A percentile compares a stretch with the other conserved stretches of the same genome.
Evolutionary conservation across 108 stramenopile genomes (phyloP).

Genomic region (Discostella pseudostelligera): DNA sequence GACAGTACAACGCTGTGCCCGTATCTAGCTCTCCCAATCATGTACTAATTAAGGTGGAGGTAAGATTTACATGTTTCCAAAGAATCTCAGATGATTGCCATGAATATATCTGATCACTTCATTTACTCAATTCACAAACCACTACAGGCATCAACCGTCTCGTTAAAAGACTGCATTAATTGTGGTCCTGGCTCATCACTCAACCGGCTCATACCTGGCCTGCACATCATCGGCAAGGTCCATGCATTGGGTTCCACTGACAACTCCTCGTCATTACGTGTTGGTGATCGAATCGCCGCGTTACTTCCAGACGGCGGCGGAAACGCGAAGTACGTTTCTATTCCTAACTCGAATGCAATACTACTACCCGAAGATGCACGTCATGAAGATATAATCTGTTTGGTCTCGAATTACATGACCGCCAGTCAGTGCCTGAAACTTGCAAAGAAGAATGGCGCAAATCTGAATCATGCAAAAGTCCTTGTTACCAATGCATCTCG

Average conservation of each 20-base stretch:
- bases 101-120: neutral
- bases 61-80: constrained; percentile 2
- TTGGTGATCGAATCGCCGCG: constrained; percentile 66
- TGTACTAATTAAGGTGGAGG: constrained; percentile 56
- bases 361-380: constrained; percentile 51
- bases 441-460: constrained; percentile 26
- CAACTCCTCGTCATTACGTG: constrained; percentile 10
- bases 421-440: constrained; percentile 70
- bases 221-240: constrained; percentile 59
- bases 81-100: neutral
- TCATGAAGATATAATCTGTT: constrained; percentile 48
- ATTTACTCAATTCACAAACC: neutral
- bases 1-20: constrained; percentile 31
- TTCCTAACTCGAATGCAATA: constrained; percentile 47
- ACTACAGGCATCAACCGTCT: constrained; percentile 64
- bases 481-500: constrained; percentile 61
- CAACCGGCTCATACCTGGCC: constrained; percentile 55
- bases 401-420: constrained; percentile 70
- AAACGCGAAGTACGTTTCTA: constrained; percentile 62
- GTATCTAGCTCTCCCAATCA: constrained; percentile 29
- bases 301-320: constrained; percentile 55
- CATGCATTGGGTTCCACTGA: constrained; percentile 29
- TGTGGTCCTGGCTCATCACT: constrained; percentile 21
- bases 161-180: constrained; percentile 55
- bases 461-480: constrained; percentile 43